Evolutionary conservation across 2,329 filamentous ascomycete genomes (phyloP).

Genomic region (Blastomyces silverae): DNA sequence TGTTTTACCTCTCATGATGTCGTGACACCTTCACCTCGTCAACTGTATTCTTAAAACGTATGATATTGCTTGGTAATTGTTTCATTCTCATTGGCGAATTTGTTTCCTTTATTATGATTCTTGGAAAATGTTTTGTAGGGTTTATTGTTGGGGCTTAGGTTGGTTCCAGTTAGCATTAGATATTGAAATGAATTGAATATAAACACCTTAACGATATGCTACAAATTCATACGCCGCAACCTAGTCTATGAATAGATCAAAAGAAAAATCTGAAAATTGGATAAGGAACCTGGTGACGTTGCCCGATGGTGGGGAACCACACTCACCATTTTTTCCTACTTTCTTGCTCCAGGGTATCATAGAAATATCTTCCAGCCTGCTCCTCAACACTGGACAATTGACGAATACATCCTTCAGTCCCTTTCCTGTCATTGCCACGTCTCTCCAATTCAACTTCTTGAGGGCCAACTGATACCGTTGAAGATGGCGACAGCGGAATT

Average conservation of each 20-base stretch:
- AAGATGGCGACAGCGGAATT: constrained; percentile 10
- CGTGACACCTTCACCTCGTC: constrained; percentile 17
- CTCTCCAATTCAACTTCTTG: background rate
- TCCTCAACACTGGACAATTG: constrained; percentile 14
- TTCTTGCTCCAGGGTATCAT: constrained; percentile 11
- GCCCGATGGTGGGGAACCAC: background rate
- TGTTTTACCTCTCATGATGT: constrained; percentile 24
- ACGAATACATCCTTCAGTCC: background rate
- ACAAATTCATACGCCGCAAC: background rate
- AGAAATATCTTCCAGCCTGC: constrained; percentile 19
- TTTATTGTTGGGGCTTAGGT: background rate
- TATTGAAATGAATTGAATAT: background rate
- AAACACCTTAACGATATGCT: background rate
- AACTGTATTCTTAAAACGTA: constrained; percentile 18
- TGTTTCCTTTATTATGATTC: background rate
- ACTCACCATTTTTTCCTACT: background rate
- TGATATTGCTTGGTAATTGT: background rate
- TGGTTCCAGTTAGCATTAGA: background rate
- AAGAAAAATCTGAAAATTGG: background rate
- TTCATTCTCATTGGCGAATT: background rate
- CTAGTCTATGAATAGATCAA: background rate
- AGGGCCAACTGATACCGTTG: background rate
- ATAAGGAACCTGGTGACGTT: background rate
- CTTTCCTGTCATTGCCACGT: background rate
- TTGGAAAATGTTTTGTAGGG: background rate